Base-by-base conservation (phyloP, 768 basidiomycete genomes). In the Ramaria rubella region DNA sequence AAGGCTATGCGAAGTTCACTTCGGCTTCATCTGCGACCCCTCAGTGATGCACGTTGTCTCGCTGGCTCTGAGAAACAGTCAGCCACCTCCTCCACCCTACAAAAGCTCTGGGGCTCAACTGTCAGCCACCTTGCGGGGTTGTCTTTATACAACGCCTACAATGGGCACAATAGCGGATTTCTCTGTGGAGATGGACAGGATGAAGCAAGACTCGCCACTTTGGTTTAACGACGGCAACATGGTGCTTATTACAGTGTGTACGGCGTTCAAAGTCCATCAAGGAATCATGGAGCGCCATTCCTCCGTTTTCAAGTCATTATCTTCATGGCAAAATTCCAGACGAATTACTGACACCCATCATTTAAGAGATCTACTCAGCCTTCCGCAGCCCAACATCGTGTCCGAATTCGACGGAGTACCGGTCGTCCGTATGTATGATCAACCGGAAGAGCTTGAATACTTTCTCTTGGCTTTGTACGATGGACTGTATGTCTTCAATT, bases 181-280 rank as follows among this genome's bases (percentile, higher is more conserved):
- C n/a, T n/a, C 11, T 11, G n/a, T 38, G 36, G 36, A 38, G 11
- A 11, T 38, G 15, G 43, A 45, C 7, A 45, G 19, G 8, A 45
- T 45, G 9, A 45, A n/a, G 24, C 7, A 24, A 24, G 3, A 48
- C 23, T 48, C 46, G 23, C 46, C 46, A 69, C 70, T 88, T 17
- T 83, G 73, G 65, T 87, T 90, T 60, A 70, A 72, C 30, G 87
- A 89, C 64, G 87, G 85, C 19, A 88, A 87, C 62, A 67, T 89
- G 42, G 84, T 80, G 15, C 67, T 90, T 29, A 74, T 85, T 46
- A 73, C 83, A 49, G 80, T 73, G 5, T 63, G 70, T 1, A 72
- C 70, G 54, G 87, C 85, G 64, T 90, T 90, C 64, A 66, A 86
- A 54, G 82, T 90, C 2, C 88, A 90, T 65, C 73, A 72, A 60